Evolutionary conservation across 495 filamentous ascomycete species (phyloP), one percentile per base, ranked within the genome.

Genomic region (Podospora anserina): DNA sequence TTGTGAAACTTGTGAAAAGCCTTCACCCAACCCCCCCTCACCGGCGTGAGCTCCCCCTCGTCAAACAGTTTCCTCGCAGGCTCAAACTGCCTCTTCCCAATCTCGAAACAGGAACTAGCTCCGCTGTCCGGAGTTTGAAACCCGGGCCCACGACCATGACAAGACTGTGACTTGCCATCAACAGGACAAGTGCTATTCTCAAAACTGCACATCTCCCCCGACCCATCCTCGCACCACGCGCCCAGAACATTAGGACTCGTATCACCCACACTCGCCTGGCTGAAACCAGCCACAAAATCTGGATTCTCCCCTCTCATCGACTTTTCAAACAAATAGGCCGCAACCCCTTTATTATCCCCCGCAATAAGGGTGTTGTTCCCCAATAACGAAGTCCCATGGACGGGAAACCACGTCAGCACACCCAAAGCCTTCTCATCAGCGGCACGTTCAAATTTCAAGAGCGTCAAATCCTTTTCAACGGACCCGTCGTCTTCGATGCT

Each of bases 341-440:
- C 95, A 4, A 97, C 93, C 16, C 94, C 94, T 79, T 99, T 99
- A 77, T 99, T 99, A 76, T 99, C 94, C 11, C 93, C 95, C 4
- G 93, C 89, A 58, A 97, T 88, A 15, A 97, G 80, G 6, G 92
- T 97, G 75, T 99, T 97, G 78, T 99, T 97, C 66, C 91, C 90
- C 59, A 93, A 87, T 82, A 97, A 85, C 6, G 91, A 94, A 0
- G 94, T 99, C 15, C 95, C 95, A 74, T 99, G 94, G 11, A 93
- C 92, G 9, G 94, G 90, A 75, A 97, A 97, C 91, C 93, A 99
- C 16, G 92, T 96, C 61, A 99, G 74, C 3, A 95, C 83, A 44
- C 91, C 94, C 62, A 89, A 87, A 65, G 88, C 89, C 79, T 90
- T 92, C 61, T 85, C 83, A 78, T 93, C 90, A 3, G 85, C 88